Evolutionary conservation across 169 alveolate species (phyloP), one percentile per base, ranked within the genome.

Genomic region (Plasmodium blacklocki): DNA sequence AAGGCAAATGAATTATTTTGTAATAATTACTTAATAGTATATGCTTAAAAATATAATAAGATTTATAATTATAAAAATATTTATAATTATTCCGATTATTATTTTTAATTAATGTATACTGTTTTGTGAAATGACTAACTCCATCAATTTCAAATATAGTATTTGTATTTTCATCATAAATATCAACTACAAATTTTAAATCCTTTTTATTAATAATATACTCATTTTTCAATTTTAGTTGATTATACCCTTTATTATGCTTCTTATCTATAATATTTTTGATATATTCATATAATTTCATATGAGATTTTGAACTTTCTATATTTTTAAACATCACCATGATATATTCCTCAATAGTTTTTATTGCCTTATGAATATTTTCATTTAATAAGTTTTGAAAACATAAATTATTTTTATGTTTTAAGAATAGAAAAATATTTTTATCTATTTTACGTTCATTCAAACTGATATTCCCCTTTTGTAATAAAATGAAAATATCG

Each of bases 81-180:
- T 39, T 39, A 68, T n/a, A 68, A 64, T 15, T 54, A 11, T 39
- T 18, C 56, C 60, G 32, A 9, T 68, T 49, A 15, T 19, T 3
- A 2, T 21, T 21, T 39, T 67, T 58, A 67, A 18, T 83, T 83
- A 67, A 73, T 58, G 45, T 15, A 29, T 68, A 68, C n/a, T 83
- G 91, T 83, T 83, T 83, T 52, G 91, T 62, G 43, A 68, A 83
- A 29, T 83, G 91, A 39, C 91, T 83, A 45, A 29, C 45, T 26
- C 91, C 91, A 47, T 83, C 66, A 47, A 83, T 68, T 68, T 83
- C 91, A 50, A 83, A 83, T 56, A 83, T 83, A 29, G 91, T 83
- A 26, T 83, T 83, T 49, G 91, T 83, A 18, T 54, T 54, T 58
- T 83, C 63, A 68, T 83, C 91, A 68, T 83, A 83, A 83, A 83